Conservation (phyloP, 768 basidiomycete species). For the Dioszegia aurantiaca region DNA sequence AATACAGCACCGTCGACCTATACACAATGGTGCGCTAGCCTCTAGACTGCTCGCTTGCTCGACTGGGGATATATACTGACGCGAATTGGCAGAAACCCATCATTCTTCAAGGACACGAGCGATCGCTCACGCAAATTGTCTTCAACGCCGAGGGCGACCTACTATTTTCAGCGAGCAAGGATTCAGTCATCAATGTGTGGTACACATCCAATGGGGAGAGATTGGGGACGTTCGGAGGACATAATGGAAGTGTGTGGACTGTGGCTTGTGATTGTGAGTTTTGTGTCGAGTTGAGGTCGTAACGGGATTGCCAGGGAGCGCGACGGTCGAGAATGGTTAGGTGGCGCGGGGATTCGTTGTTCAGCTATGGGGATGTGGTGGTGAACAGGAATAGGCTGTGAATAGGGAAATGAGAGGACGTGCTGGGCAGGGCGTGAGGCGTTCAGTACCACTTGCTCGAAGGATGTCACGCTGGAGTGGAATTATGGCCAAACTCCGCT, state of each 20-base stretch:
- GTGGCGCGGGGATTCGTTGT: neutral
- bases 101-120: conserved; percentile 88
- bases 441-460: too few relatives aligned
- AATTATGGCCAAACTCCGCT: neutral
- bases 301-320: neutral
- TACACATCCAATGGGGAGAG: conserved; percentile 96
- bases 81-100: conserved; percentile 62
- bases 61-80: too few relatives aligned
- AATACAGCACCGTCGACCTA: too few relatives aligned
- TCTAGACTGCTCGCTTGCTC: too few relatives aligned
- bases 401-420: neutral
- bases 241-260: conserved; percentile 96
- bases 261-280: conserved; percentile 88
- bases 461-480: neutral
- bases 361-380: too few relatives aligned
- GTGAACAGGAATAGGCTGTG: neutral
- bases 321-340: neutral
- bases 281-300: neutral
- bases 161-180: conserved; percentile 93
- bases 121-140: conserved; percentile 94
- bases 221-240: conserved; percentile 90
- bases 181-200: conserved; percentile 93
- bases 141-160: conserved; percentile 96
- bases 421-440: too few relatives aligned
- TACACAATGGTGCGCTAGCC: conserved; percentile 9